A percentile compares a stretch with the other conserved stretches of the same genome.
These are phyloP conservation scores for Penicillium decumbens DNA, from an alignment of 2,329 filamentous ascomycete species.

Conservation along the genomic window DNA sequence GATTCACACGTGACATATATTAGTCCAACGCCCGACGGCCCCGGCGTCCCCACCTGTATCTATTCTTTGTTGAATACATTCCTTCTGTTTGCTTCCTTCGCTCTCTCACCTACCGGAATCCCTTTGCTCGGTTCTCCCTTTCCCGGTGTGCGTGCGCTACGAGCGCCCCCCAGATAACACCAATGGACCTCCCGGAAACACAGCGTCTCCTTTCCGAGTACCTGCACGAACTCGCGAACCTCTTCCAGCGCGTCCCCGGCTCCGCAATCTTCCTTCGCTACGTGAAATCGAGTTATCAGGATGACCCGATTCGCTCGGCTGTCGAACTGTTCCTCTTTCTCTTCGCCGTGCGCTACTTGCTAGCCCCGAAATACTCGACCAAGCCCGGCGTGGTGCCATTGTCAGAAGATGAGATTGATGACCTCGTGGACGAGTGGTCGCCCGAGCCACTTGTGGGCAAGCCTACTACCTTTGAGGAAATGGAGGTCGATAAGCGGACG, in stretches of 20 bases:
- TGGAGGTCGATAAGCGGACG: slow-evolving; percentile 77
- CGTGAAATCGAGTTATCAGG: slow-evolving; percentile 94
- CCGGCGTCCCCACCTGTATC: not conserved
- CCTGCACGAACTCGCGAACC: slow-evolving; percentile 53
- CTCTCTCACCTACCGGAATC: not conserved
- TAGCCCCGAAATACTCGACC: slow-evolving; percentile 89
- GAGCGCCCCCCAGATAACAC: slow-evolving; percentile 4
- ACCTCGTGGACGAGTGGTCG: slow-evolving; percentile 92
- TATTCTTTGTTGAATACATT: not conserved
- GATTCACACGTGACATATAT: slow-evolving; percentile 3
- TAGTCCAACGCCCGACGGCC: slow-evolving; percentile 3
- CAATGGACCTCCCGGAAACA: slow-evolving; percentile 56
- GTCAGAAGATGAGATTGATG: slow-evolving; percentile 94
- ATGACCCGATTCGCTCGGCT: slow-evolving; percentile 88
- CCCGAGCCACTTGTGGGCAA: slow-evolving; percentile 83
- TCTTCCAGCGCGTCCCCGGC: slow-evolving; percentile 86
- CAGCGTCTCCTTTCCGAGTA: slow-evolving; percentile 52
- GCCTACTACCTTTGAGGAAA: slow-evolving; percentile 68
- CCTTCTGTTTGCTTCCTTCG: not conserved
- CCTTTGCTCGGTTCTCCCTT: not conserved
- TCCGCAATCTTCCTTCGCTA: slow-evolving; percentile 93
- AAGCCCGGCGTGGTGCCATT: slow-evolving; percentile 86
- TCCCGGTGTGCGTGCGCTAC: slow-evolving; percentile 6
- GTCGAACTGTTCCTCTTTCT: slow-evolving; percentile 91
- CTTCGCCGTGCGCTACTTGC: slow-evolving; percentile 89